Evolutionary conservation across 2,329 filamentous ascomycete species (phyloP), one percentile per base, ranked within the genome.

Genomic region (Aspergillus transmontanensis): DNA sequence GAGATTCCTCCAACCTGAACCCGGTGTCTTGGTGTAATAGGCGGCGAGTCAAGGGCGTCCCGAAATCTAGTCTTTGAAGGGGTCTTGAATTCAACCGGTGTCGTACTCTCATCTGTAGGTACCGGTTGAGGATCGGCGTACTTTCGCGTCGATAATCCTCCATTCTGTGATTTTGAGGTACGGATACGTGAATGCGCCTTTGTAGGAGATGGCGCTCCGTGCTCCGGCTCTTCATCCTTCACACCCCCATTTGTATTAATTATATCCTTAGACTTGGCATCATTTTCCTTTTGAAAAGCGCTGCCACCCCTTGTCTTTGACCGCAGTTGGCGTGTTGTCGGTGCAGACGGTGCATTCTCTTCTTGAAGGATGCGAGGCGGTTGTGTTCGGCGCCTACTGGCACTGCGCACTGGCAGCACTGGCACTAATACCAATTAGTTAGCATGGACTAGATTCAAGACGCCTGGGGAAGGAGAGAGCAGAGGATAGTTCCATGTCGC

Each of bases 21-120:
- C 61, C 92, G 88, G 76, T 96, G 93, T 63, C 92, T 88, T 50
- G 94, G 94, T 6, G 94, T 97, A 60, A 90, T 84, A 3, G 91
- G 90, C 23, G 88, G 85, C 66, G 84, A 84, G 69, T 87, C 86
- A 63, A 94, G 84, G 55, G 86, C 92, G 87, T 97, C 90, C 77
- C 91, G 91, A 89, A 73, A 79, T 61, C 76, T 91, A 57, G 89
- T 82, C 16, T 87, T 86, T 54, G 81, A 79, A 48, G 82, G 78
- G 58, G 80, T 81, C 70, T 82, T 82, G 64, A 82, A 76, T 63
- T 76, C 72, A n/a, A 68, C 74, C 46, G 72, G 78, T 59, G 73
- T 76, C 34, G 72, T 61, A 59, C 80, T 81, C 67, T 83, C 80
- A 79, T 86, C 73, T 82, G 76, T 58, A 64, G 64, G 36, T 6